Conservation (phyloP, 1,139 yeast genomes). For the Geotrichum phurueaensis region DNA sequence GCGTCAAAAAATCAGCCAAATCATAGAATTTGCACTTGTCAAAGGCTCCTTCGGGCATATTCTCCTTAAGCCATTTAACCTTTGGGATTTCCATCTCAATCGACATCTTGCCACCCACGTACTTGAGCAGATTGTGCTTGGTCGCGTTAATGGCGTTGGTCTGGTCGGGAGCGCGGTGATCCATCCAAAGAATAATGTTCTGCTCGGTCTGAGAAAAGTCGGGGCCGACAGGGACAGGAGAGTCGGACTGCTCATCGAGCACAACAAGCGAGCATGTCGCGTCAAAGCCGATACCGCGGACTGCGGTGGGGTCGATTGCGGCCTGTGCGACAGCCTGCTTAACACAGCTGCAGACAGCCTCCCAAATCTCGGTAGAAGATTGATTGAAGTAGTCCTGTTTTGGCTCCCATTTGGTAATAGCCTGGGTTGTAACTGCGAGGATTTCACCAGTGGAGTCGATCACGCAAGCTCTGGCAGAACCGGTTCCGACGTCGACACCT, state of each 20-base stretch:
- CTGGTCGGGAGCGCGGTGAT: constrained; percentile 90
- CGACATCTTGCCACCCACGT: constrained; percentile 97
- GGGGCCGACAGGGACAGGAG: constrained; percentile 88
- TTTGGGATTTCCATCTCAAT: constrained; percentile 97
- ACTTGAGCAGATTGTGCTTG: constrained; percentile 69
- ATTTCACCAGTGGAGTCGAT: constrained; percentile 81
- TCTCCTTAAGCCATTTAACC: constrained; percentile 89
- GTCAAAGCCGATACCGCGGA: constrained; percentile 89
- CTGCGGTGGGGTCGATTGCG: constrained; percentile 57
- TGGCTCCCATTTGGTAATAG: constrained; percentile 54
- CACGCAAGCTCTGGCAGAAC: constrained; percentile 91
- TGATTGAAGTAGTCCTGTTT: constrained; percentile 56
- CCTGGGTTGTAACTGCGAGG: constrained; percentile 73
- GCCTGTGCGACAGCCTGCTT: constrained; percentile 66
- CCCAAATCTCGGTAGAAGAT: constrained; percentile 91
- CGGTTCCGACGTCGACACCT: constrained; percentile 97
- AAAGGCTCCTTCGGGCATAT: constrained; percentile 64
- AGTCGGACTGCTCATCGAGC: constrained; percentile 55
- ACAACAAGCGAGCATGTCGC: constrained; percentile 95
- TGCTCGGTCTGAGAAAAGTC: constrained; percentile 67
- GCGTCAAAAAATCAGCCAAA: constrained; percentile 84
- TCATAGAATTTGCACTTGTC: constrained; percentile 78
- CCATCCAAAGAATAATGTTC: constrained; percentile 95
- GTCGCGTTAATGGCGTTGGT: constrained; percentile 77
- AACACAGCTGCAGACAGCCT: constrained; percentile 77